phyloP scores from a whole-genome alignment of 768 basidiomycete genomes.

The Imleria badia region DNA sequence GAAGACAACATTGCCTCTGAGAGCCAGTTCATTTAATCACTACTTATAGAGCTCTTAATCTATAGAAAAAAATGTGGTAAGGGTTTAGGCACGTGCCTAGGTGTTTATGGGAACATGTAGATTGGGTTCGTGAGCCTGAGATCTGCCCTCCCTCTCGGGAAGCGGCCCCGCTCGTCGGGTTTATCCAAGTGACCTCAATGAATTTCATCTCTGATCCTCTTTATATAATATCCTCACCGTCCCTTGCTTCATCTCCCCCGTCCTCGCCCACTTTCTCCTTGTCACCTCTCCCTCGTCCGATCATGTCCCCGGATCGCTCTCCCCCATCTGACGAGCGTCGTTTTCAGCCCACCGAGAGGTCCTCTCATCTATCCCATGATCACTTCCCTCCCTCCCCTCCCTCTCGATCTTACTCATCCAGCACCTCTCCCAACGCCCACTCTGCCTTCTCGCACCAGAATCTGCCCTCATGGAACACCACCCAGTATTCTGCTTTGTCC shows the following conservation, averaged over 20 bases:
- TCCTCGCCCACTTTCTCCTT: background rate
- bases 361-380: slow-evolving; percentile 23
- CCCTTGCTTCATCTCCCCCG: slow-evolving; percentile 9
- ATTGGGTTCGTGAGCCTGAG: slow-evolving; percentile 29
- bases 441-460: slow-evolving; percentile 14
- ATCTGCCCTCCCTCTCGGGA: slow-evolving; percentile 10
- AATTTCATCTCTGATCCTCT: slow-evolving; percentile 30
- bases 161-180: background rate
- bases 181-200: slow-evolving; percentile 17
- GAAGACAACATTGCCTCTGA: too few relatives aligned
- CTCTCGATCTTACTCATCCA: slow-evolving; percentile 27
- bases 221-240: slow-evolving; percentile 28
- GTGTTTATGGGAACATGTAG: too few relatives aligned
- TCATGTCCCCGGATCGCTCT: slow-evolving; percentile 36
- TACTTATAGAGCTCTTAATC: too few relatives aligned
- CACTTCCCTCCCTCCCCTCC: too few relatives aligned
- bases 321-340: slow-evolving; percentile 31
- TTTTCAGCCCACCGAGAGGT: slow-evolving; percentile 29
- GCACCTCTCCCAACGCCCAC: slow-evolving; percentile 20
- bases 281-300: background rate
- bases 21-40: too few relatives aligned
- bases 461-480: slow-evolving; percentile 20
- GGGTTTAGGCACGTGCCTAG: too few relatives aligned
- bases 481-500: slow-evolving; percentile 17
- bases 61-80: too few relatives aligned